Percentiles rank a stretch among this genome's conserved stretches.
Evolutionary conservation across 2,329 filamentous ascomycete species (phyloP).

Genomic region (Colletotrichum liaoningense): DNA sequence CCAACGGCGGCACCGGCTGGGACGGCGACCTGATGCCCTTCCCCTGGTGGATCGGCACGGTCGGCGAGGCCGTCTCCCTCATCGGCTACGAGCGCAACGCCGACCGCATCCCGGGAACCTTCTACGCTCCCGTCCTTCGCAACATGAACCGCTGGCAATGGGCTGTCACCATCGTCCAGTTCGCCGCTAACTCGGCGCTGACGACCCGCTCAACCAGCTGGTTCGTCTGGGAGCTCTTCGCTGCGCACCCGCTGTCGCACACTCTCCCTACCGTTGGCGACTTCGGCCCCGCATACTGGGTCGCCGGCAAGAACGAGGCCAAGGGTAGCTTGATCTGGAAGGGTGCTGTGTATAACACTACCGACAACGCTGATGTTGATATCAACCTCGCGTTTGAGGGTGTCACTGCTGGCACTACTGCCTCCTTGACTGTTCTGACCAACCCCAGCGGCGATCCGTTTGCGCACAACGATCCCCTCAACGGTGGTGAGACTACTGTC

Average conservation of each 20-base stretch:
- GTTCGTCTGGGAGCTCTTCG: constrained; percentile 62
- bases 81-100: constrained; percentile 74
- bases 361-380: constrained; percentile 54
- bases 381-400: constrained; percentile 60
- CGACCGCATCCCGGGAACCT: constrained; percentile 65
- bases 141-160: constrained; percentile 64
- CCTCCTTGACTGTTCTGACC: constrained; percentile 57
- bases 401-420: constrained; percentile 50
- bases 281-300: constrained; percentile 61
- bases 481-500: constrained; percentile 62
- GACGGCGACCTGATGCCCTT: constrained; percentile 56
- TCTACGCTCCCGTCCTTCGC: constrained; percentile 62
- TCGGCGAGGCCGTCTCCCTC: constrained; percentile 74
- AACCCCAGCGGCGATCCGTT: constrained; percentile 54
- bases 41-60: constrained; percentile 69
- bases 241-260: constrained; percentile 55
- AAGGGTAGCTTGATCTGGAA: constrained; percentile 60
- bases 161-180: constrained; percentile 62
- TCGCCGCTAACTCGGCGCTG: constrained; percentile 58
- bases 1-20: constrained; percentile 63
- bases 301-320: constrained; percentile 57
- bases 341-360: constrained; percentile 64
- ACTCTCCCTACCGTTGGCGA: constrained; percentile 56
- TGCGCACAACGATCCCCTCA: constrained; percentile 55
- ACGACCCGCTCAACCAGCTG: constrained; percentile 63